These are phyloP conservation scores for Epichloe baconii DNA, from an alignment of 2,329 filamentous ascomycete genomes.

Conservation along the genomic window DNA sequence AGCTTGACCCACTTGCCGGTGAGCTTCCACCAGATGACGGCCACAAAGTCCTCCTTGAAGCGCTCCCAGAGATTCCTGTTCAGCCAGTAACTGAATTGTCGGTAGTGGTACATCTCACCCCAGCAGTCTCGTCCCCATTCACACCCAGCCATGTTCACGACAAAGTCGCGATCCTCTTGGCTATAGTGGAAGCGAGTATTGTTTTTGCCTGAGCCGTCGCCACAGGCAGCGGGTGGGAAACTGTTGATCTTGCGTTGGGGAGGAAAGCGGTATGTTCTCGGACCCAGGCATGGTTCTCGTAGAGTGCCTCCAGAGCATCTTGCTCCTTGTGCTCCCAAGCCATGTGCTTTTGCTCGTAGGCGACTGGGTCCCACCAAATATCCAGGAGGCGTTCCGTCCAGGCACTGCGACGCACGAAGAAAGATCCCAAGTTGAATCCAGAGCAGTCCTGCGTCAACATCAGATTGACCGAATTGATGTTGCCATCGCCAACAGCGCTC, in stretches of 20 bases:
- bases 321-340: constrained; percentile 99
- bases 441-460: constrained; percentile 86
- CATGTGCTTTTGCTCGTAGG: constrained; percentile 98
- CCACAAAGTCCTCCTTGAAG: constrained; percentile 54
- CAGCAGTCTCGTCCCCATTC: constrained; percentile 96
- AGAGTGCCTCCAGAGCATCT: constrained; percentile 85
- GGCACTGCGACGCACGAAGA: constrained; percentile 72
- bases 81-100: constrained; percentile 78
- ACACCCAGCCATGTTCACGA: constrained; percentile 98
- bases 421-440: constrained; percentile 93
- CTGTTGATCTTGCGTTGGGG: constrained; percentile 84
- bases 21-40: constrained; percentile 48
- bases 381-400: constrained; percentile 91
- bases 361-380: constrained; percentile 96
- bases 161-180: constrained; percentile 72
- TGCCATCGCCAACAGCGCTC: constrained; percentile 65
- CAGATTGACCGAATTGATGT: constrained; percentile 68
- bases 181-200: constrained; percentile 76
- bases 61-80: constrained; percentile 74
- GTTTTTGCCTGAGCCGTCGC: constrained; percentile 49
- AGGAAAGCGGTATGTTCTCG: constrained; percentile 80
- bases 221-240: constrained; percentile 83
- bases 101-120: constrained; percentile 94
- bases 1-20: constrained; percentile 49
- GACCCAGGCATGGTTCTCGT: constrained; percentile 84